Base-by-base conservation (phyloP, 202 grass and related monocot genomes). In the Bolboschoenoplectus hybrid region DNA sequence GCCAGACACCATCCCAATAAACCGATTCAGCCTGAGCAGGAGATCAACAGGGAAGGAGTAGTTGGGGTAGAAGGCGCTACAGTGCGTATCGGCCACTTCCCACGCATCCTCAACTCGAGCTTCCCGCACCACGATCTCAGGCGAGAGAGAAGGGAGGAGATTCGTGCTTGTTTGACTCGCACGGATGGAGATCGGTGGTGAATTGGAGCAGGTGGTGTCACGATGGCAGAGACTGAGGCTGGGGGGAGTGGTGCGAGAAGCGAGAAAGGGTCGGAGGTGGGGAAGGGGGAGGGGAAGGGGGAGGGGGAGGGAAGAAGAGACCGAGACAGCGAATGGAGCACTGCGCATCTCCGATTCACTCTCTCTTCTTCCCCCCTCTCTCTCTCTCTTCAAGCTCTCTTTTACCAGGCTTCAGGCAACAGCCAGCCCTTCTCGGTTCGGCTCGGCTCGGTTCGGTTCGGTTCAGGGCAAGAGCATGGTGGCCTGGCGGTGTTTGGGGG, bases 11-110 rank as follows among this genome's bases (percentile, higher is more conserved):
- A 98, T 85, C 0, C 84, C 90, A 51, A 98, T 81, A 83, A 91
- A 94, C 16, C 90, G 93, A 65, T 95, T 91, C 36, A 98, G 81
- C n/a, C 93, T 82, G 36, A 98, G 90, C 77, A 95, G 61, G 50
- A 98, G 89, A 93, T 98, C 96, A 26, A 96, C 6, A 0, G 96
- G 96, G 58, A 98, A 98, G 19, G 85, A 89, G 85, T 90, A 94
- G 26, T 87, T 91, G 1, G 96, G 96, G 70, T 95, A 98, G 86
- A 98, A 98, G 1, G 93, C 95, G 71, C 93, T 86, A 69, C 96
- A 95, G 71, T 94, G 96, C 19, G 96, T 94, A 86, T 98, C 96
- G 3, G 96, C 93, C 51, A 95, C 96, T 87, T 95, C 90, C 96
- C 96, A 98, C 36, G 89, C 93, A 67, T 98, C 96, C 86, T 94